Evolutionary conservation across 352 stramenopile species (phyloP).

Genomic region (Phytophthora kernoviae): DNA sequence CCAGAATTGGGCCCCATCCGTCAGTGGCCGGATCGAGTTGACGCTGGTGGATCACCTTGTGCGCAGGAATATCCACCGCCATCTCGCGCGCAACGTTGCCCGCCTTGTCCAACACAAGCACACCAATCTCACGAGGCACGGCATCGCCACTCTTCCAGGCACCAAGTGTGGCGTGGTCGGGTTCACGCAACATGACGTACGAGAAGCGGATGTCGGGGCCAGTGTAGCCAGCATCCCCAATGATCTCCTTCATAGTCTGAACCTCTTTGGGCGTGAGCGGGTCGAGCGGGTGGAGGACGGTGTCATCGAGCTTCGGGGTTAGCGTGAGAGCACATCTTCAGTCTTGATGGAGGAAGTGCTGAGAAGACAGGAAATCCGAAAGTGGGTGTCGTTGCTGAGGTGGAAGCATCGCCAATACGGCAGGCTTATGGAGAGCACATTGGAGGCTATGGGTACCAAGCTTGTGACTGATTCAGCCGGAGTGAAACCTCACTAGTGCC

Average conservation of each 20-base stretch:
- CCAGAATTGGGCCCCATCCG: conserved; percentile 43
- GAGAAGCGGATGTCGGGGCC: conserved; percentile 40
- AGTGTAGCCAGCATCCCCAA: conserved; percentile 32
- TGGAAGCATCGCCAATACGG: neutral
- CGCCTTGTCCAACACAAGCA: conserved; percentile 34
- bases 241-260: conserved; percentile 37
- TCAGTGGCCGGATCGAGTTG: conserved; percentile 35
- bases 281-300: conserved; percentile 35
- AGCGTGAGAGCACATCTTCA: conserved; percentile 16
- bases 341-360: neutral
- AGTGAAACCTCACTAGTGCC: neutral
- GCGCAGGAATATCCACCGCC: conserved; percentile 33
- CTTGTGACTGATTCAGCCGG: neutral
- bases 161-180: conserved; percentile 36
- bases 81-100: conserved; percentile 31
- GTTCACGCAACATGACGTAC: conserved; percentile 53
- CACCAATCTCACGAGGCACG: conserved; percentile 42
- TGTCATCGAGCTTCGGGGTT: neutral
- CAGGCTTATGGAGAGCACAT: too few relatives aligned
- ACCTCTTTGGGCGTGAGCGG: conserved; percentile 43
- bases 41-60: conserved; percentile 27
- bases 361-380: conserved; percentile 6
- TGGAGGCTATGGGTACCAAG: too few relatives aligned
- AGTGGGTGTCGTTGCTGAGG: conserved; percentile 21
- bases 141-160: conserved; percentile 31